Conservation (phyloP, 2,329 filamentous ascomycete species). For the Elsinoe ampelina region DNA sequence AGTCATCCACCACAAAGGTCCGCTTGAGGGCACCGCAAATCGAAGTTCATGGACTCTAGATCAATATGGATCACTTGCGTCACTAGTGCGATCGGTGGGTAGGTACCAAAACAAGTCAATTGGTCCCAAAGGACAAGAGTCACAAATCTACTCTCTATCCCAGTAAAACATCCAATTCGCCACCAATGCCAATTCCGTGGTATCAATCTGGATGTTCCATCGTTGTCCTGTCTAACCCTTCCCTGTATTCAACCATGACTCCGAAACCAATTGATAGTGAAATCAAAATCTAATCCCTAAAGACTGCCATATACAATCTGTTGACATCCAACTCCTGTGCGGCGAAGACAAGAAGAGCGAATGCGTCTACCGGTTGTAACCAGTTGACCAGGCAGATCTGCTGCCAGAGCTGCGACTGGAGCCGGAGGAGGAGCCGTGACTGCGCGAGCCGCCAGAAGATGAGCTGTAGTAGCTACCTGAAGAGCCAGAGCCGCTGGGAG, state of each 20-base stretch:
- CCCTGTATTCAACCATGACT: too few relatives aligned
- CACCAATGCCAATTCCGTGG: background rate
- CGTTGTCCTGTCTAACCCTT: background rate
- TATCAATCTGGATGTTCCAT: background rate
- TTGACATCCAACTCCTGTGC: background rate
- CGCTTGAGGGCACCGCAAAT: background rate
- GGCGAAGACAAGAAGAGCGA: background rate
- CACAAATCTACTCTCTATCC: too few relatives aligned
- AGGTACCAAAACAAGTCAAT: background rate
- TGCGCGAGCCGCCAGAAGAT: too few relatives aligned
- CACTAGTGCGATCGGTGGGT: background rate
- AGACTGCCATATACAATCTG: background rate
- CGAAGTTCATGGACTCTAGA: background rate
- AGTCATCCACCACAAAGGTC: background rate
- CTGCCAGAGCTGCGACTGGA: background rate
- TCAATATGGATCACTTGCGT: background rate
- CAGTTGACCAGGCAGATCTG: background rate
- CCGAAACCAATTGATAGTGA: too few relatives aligned
- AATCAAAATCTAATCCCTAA: too few relatives aligned
- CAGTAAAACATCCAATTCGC: background rate
- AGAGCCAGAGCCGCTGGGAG: too few relatives aligned
- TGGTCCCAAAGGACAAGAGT: background rate
- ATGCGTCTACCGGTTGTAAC: background rate
- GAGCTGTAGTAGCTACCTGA: too few relatives aligned
- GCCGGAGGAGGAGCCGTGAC: background rate